Conservation (phyloP, 2,329 filamentous ascomycete genomes). For the Blastomyces gilchristii region DNA sequence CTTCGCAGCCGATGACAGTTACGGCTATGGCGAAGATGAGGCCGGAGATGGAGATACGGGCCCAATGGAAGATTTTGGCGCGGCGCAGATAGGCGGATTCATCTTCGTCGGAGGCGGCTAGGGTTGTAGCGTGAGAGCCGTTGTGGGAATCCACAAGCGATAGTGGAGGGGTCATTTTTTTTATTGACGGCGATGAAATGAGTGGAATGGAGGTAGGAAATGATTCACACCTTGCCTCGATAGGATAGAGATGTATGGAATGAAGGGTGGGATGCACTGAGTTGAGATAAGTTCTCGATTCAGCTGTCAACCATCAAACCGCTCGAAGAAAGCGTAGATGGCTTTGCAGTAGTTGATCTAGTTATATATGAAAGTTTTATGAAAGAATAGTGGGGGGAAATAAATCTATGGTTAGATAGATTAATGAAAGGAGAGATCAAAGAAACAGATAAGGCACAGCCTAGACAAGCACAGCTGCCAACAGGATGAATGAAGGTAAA, state of each 20-base stretch:
- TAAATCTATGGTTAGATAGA: not conserved
- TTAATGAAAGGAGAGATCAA: not conserved
- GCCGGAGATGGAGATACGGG: slow-evolving; percentile 26
- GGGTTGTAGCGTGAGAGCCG: slow-evolving; percentile 23
- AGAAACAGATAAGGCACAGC: slow-evolving; percentile 1
- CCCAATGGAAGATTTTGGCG: slow-evolving; percentile 25
- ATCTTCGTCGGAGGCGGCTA: slow-evolving; percentile 27
- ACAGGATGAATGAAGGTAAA: not conserved
- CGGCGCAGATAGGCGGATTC: slow-evolving; percentile 30
- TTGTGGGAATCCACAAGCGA: slow-evolving; percentile 15
- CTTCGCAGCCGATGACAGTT: slow-evolving; percentile 29
- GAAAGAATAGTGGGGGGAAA: too few relatives aligned
- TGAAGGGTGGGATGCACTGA: not conserved
- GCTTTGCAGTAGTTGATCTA: not conserved
- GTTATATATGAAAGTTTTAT: not conserved
- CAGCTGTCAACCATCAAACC: not conserved
- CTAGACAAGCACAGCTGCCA: not conserved
- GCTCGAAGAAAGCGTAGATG: not conserved
- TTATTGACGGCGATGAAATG: slow-evolving; percentile 4
- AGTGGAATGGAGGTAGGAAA: slow-evolving; percentile 9
- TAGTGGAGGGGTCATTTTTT: slow-evolving; percentile 22
- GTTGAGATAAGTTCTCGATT: not conserved
- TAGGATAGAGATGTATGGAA: not conserved
- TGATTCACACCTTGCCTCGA: not conserved
- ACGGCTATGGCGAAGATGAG: slow-evolving; percentile 24